Evolutionary conservation across 176 grass and related monocot genomes (phyloP).

Genomic region (Carex kokanica): DNA sequence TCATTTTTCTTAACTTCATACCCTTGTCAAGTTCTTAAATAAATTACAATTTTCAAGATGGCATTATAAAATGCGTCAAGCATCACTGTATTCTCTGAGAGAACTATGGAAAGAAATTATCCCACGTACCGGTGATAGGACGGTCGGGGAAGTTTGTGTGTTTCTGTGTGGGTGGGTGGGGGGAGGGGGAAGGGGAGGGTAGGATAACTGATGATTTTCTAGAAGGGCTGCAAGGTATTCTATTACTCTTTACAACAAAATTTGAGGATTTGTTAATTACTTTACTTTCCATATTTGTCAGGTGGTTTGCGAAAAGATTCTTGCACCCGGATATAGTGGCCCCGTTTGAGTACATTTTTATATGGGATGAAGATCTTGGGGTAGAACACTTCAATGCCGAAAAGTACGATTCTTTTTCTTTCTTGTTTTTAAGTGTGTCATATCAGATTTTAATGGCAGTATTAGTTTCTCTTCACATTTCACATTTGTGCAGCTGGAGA

Average conservation of each 20-base stretch:
- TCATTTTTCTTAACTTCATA: slow-evolving; percentile 8
- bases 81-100: background rate
- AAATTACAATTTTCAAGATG: background rate
- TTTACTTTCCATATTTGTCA: slow-evolving; percentile 30
- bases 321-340: slow-evolving; percentile 85
- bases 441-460: background rate
- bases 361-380: slow-evolving; percentile 99
- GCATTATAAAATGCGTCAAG: background rate
- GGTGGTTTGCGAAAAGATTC: slow-evolving; percentile 99
- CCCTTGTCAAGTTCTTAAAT: background rate
- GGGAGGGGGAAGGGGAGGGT: background rate
- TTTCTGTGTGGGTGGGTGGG: background rate
- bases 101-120: background rate
- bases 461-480: background rate
- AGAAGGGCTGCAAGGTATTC: background rate
- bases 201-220: background rate
- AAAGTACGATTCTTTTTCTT: slow-evolving; percentile 43
- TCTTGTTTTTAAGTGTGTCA: background rate
- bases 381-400: slow-evolving; percentile 96
- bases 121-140: background rate
- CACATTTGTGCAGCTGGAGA: background rate
- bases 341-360: slow-evolving; percentile 93
- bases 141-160: background rate
- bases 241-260: background rate
- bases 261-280: background rate